phyloP scores from a whole-genome alignment of 768 basidiomycete genomes.

The Auricularia sp. region DNA sequence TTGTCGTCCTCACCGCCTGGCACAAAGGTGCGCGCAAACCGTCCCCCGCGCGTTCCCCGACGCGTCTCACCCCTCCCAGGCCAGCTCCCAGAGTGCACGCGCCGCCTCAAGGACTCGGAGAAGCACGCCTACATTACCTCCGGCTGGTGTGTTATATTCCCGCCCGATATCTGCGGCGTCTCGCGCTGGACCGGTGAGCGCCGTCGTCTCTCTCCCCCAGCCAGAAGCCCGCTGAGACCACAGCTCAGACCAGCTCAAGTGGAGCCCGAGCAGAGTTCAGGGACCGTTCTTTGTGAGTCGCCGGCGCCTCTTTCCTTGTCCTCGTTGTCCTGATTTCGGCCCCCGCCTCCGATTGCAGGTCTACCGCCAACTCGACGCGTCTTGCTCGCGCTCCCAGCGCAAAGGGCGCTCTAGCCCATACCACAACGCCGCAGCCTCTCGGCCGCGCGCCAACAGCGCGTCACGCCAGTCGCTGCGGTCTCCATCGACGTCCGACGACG shows the following conservation, averaged over 20 bases:
- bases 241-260: not conserved
- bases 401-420: not conserved
- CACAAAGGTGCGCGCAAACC: not conserved
- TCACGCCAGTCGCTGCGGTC: not conserved
- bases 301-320: not conserved
- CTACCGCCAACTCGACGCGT: not conserved
- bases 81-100: not conserved
- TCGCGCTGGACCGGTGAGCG: not conserved
- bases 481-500: not conserved
- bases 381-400: not conserved
- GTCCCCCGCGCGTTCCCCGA: not conserved
- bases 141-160: not conserved
- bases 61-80: not conserved
- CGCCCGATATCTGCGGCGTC: not conserved
- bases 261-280: not conserved
- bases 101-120: not conserved
- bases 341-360: not conserved
- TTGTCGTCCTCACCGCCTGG: not conserved
- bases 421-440: not conserved
- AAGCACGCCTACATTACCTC: not conserved
- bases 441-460: not conserved
- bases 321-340: not conserved
- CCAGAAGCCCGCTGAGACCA: not conserved
- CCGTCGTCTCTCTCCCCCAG: not conserved
- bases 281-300: not conserved